Conservation (phyloP, 805 yeast genomes). For the Ogataea polymorpha region DNA sequence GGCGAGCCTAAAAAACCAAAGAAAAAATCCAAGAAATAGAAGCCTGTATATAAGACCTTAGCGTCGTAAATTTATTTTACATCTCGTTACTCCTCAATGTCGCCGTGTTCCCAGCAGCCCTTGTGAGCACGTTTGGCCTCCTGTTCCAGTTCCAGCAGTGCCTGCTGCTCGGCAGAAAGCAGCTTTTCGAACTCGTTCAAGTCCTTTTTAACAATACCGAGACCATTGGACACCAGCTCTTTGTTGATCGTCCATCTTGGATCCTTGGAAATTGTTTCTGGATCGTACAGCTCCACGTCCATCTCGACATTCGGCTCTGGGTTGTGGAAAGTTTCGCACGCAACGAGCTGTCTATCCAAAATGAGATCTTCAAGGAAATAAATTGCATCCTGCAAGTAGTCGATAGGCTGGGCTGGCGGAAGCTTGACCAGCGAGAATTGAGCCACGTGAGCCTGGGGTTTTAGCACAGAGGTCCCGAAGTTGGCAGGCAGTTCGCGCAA, state of each 20-base stretch:
- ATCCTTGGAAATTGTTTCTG: constrained; percentile 50
- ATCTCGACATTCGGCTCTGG: constrained; percentile 42
- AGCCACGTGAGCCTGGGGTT: constrained; percentile 56
- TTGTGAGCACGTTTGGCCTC: constrained; percentile 47
- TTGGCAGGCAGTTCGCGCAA: constrained; percentile 53
- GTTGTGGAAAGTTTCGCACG: constrained; percentile 43
- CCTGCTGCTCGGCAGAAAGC: constrained; percentile 37
- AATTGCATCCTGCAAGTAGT: constrained; percentile 53
- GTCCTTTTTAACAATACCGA: constrained; percentile 47
- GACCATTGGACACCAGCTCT: constrained; percentile 56
- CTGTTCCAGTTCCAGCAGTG: constrained; percentile 41
- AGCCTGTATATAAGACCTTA: constrained; percentile 11
- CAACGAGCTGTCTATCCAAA: constrained; percentile 51
- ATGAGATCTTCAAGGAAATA: constrained; percentile 51
- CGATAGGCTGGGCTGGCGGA: constrained; percentile 56
- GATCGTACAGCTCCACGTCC: constrained; percentile 54
- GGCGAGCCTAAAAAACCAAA: constrained; percentile 41
- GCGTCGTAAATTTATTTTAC: too few species aligned
- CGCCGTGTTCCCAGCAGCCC: constrained; percentile 80
- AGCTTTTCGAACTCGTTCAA: constrained; percentile 35
- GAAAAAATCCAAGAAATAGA: constrained; percentile 23
- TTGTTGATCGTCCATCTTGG: constrained; percentile 58
- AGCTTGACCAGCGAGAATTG: constrained; percentile 49
- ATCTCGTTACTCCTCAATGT: constrained; percentile 56
- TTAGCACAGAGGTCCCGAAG: constrained; percentile 37